A percentile compares a stretch with the other conserved stretches of the same genome.
Evolutionary conservation across 306 rosid genomes (phyloP).

Genomic region (Gleditsia sinensis): DNA sequence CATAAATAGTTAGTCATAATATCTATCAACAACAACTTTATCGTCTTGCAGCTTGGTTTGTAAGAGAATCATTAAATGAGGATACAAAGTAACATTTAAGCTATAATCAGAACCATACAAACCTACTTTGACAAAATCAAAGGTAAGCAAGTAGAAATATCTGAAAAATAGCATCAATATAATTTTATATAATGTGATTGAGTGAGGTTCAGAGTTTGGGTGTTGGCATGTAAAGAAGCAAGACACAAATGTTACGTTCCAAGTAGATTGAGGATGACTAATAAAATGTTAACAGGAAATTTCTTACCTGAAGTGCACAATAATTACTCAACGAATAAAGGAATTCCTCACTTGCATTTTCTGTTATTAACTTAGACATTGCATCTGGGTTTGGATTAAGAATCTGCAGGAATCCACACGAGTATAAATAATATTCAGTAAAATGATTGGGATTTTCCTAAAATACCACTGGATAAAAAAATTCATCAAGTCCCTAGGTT

Average conservation of each 20-base stretch:
- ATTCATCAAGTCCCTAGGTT: not conserved
- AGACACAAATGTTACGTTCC: constrained; percentile 1
- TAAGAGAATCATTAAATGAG: constrained; percentile 3
- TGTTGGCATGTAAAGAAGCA: constrained; percentile 16
- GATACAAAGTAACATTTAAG: not conserved
- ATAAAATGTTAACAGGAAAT: constrained; percentile 6
- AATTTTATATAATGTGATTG: too few species aligned
- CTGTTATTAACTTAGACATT: constrained; percentile 96
- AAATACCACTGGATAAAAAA: constrained; percentile 22
- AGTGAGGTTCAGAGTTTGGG: constrained; percentile 13
- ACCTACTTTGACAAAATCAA: too few species aligned
- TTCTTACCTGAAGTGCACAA: constrained; percentile 95
- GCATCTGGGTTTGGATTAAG: constrained; percentile 99
- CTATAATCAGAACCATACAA: too few species aligned
- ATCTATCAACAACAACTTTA: constrained; percentile 9
- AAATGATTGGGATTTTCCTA: constrained; percentile 12
- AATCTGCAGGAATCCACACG: constrained; percentile 61
- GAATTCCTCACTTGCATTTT: constrained; percentile 98
- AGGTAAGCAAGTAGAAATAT: too few species aligned
- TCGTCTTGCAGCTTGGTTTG: constrained; percentile 21
- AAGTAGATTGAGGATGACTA: constrained; percentile 5
- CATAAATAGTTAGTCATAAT: constrained; percentile 8
- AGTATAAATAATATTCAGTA: constrained; percentile 27
- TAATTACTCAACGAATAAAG: constrained; percentile 87
- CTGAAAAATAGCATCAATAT: too few species aligned